Evolutionary conservation across 164 flowering plant species (phyloP).

Genomic region (Macadamia integrifolia): DNA sequence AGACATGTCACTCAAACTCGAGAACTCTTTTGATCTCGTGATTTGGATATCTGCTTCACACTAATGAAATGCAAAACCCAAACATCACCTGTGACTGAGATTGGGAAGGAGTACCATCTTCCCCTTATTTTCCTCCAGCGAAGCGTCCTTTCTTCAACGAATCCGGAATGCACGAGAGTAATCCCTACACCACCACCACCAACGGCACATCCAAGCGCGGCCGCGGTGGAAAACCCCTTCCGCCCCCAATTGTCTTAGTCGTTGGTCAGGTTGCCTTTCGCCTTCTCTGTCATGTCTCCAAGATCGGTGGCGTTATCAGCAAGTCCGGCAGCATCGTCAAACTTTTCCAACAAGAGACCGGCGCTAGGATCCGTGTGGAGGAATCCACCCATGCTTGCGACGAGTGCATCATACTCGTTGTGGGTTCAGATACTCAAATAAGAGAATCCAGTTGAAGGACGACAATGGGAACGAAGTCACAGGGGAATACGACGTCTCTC

Average conservation of each 20-base stretch:
- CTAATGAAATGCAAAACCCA: too few relatives aligned
- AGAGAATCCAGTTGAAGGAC: constrained; percentile 1
- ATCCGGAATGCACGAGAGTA: constrained; percentile 17
- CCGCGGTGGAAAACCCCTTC: constrained; percentile 29
- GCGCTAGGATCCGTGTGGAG: constrained; percentile 44
- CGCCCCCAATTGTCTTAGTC: constrained; percentile 30
- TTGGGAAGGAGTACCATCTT: too few relatives aligned
- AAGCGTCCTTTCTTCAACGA: constrained; percentile 25
- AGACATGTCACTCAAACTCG: too few relatives aligned
- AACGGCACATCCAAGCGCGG: constrained; percentile 23
- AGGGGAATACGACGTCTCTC: constrained; percentile 30
- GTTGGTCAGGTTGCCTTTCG: constrained; percentile 55
- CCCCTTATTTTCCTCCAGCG: constrained; percentile 17
- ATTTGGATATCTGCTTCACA: too few relatives aligned
- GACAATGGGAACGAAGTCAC: constrained; percentile 12
- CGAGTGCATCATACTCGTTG: constrained; percentile 49
- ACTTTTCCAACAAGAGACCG: constrained; percentile 54
- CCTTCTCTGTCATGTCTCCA: constrained; percentile 51
- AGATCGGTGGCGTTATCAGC: constrained; percentile 36
- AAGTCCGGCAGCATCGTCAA: constrained; percentile 63
- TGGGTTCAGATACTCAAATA: constrained; percentile 25
- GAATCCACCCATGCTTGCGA: constrained; percentile 19
- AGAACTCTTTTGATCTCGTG: too few relatives aligned
- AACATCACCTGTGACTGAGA: too few relatives aligned
- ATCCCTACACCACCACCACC: neutral